Base-by-base conservation (phyloP, 306 rosid genomes). In the Glycyrrhiza uralensis region DNA sequence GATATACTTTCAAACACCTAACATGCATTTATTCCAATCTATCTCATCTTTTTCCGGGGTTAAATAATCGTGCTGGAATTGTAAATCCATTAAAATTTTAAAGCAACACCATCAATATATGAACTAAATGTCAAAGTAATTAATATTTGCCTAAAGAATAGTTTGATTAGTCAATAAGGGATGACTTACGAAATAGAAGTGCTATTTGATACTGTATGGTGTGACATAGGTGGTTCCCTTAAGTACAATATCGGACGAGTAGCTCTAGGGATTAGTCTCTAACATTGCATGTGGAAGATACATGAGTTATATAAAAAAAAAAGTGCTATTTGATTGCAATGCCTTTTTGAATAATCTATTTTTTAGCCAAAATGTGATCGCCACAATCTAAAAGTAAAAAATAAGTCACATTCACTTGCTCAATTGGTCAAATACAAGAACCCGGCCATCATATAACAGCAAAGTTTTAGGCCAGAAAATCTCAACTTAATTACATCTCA, bases 371-470 rank as follows among this genome's bases (percentile, higher is more conserved):
- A 20, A 57, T 39, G 76, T 35, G n/a, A 65, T 35, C 4, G 0
- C 39, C n/a, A 22, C 20, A 24, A 15, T 45, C 18, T 12, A 54
- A 54, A 45, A 12, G 67, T 46, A 38, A 59, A 59, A 58, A 59
- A 47, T 6, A 60, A 59, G 50, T 72, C 61, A n/a, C 39, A 11
- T 45, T 59, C 77, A 59, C 32, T 32, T 72, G 69, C 54, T 73
- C 12, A 69, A 55, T 72, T 72, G 74, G 63, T 72, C 75, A 79
- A 79, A 72, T 26, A 79, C 41, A 66, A 4, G 18, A 72, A 55
- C 44, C 38, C 35, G 26, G 45, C 57, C n/a, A n/a, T n/a, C n/a
- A n/a, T n/a, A 56, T 8, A 35, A 32, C 63, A 9, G 30, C 74
- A 75, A 28, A 35, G 56, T 78, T 54, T 72, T 58, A 64, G 78